Evolutionary conservation across 1,139 yeast species (phyloP), one percentile per base, ranked within the genome.

Genomic region (Suhomyces atakaporum): DNA sequence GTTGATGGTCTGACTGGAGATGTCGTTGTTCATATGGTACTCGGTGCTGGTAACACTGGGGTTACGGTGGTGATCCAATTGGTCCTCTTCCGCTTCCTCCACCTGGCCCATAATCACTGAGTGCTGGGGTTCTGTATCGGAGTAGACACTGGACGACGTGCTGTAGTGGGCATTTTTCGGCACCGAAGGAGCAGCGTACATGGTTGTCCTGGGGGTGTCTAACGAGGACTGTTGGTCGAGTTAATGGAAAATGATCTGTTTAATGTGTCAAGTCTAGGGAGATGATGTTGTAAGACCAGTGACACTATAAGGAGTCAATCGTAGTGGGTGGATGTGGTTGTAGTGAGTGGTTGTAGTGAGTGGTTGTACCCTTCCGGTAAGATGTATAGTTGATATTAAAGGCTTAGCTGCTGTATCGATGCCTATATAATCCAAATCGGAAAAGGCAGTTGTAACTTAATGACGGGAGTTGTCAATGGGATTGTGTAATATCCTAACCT

Each of bases 121-220:
- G 14, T 32, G 35, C 21, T 47, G 43, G 40, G 27, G 40, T 24
- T 54, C 56, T 8, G 53, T 45, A 16, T 58, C 62, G 14, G 66
- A 58, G 40, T 64, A 64, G 5, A 62, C 62, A 35, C 68, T 62
- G n/a, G 69, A 63, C 5, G 69, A 49, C 5, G 62, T 49, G 39
- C 69, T 63, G 36, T 48, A 44, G 44, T 63, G 59, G 25, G 37
- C 32, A 16, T 33, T 38, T 11, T 27, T 31, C 23, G 25, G 23
- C 8, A 21, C 29, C 12, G 29, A 29, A 4, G 41, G 41, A 27
- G 35, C 41, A 15, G 32, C 29, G 16, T 27, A 38, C 42, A 38
- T 38, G n/a, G n/a, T n/a, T n/a, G n/a, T n/a, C n/a, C n/a, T n/a
- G n/a, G n/a, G n/a, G n/a, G n/a, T n/a, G n/a, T n/a, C n/a, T n/a